Conservation (phyloP, 2,329 filamentous ascomycete genomes). For the Sporothrix variecibatus region DNA sequence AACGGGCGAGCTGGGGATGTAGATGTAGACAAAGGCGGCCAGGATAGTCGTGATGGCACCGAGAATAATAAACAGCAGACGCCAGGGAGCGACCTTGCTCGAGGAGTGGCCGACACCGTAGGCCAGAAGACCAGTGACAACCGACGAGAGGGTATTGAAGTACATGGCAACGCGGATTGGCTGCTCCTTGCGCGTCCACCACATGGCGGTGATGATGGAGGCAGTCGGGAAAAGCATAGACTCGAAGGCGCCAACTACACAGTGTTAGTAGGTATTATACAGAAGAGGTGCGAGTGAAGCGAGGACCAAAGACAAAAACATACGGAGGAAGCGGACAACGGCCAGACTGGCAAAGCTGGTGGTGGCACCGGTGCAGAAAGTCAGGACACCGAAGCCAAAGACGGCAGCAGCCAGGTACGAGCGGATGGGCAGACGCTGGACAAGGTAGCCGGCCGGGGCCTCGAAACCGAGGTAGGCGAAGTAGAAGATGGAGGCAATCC, state of each 20-base stretch:
- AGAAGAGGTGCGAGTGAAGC: conserved; percentile 37
- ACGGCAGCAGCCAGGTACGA: conserved; percentile 64
- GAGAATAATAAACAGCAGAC: conserved; percentile 41
- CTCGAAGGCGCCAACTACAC: conserved; percentile 62
- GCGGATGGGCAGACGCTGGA: conserved; percentile 47
- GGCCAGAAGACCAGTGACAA: conserved; percentile 40
- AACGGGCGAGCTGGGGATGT: conserved; percentile 49
- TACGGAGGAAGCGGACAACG: conserved; percentile 8
- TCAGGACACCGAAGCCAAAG: conserved; percentile 59
- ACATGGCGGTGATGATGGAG: conserved; percentile 62
- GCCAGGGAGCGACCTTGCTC: conserved; percentile 39
- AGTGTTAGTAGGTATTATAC: conserved; percentile 46
- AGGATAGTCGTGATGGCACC: conserved; percentile 37
- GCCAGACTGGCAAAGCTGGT: conserved; percentile 54
- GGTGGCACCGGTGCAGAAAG: conserved; percentile 55
- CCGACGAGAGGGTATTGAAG: conserved; percentile 36
- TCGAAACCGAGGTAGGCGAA: conserved; percentile 37
- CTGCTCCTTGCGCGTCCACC: conserved; percentile 58
- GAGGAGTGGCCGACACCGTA: conserved; percentile 40
- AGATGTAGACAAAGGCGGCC: conserved; percentile 27
- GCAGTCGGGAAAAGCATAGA: conserved; percentile 61
- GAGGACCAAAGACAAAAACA: conserved; percentile 37
- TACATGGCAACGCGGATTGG: conserved; percentile 62
- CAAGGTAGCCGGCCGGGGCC: conserved; percentile 14
- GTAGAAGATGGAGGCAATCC: conserved; percentile 39